Evolutionary conservation across 2,329 filamentous ascomycete species (phyloP), one percentile per base, ranked within the genome.

Genomic region (Neofusicoccum ribis): DNA sequence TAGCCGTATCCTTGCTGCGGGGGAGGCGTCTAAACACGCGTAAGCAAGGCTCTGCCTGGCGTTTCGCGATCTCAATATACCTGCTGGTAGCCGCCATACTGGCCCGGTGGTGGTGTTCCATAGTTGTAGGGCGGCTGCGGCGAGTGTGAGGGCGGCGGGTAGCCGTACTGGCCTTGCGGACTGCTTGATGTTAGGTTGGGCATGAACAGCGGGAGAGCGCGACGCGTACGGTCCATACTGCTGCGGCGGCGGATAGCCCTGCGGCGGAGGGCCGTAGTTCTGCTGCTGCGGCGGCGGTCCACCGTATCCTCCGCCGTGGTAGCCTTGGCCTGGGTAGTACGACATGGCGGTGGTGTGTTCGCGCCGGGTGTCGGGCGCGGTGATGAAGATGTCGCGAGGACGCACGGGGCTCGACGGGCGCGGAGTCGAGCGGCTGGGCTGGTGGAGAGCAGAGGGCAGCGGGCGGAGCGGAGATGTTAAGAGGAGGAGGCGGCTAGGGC

Each of bases 41-140:
- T 65, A 44, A 65, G 63, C 43, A 43, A 27, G 47, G 23, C 41
- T 70, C 65, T 61, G 78, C 77, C 71, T 71, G 64, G 78, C 76
- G 70, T 78, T 39, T 23, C 6, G 8, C 27, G 11, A 9, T 41
- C 12, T 49, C 64, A 66, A 20, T 37, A 65, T 64, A 79, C 78
- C 71, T 79, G 75, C 23, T 79, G 74, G 68, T 80, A 81, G 63
- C 79, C 78, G 41, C 72, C 69, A 61, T 79, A 78, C 63, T 79
- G 79, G 56, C 78, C 79, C 51, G 79, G 79, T 59, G 80, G 79
- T 39, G 77, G 75, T 44, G 77, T 75, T 36, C 76, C 74, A 63
- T 78, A 78, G 39, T 76, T 74, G 65, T 74, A 78, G 3, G 72
- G 72, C 65, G 77, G 79, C 66, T 78, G 77, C 14, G 78, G 78